Conservation (phyloP, 306 rosid species). For the Psophocarpus tetragonolobus region DNA sequence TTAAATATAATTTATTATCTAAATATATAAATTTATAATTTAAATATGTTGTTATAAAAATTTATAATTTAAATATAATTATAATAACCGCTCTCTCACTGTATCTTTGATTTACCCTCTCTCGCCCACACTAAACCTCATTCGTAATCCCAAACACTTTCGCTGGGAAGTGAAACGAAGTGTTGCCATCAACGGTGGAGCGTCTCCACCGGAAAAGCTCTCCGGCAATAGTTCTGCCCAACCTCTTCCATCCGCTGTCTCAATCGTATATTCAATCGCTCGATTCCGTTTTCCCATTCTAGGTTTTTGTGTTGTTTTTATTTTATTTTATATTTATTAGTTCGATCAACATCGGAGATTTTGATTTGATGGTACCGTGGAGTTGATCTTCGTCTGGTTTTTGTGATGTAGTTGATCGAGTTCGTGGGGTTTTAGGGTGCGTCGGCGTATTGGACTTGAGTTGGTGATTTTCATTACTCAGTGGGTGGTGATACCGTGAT, state of each 20-base stretch:
- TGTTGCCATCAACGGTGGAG: conserved; percentile 42
- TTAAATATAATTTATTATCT: too few species aligned
- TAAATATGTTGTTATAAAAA: too few species aligned
- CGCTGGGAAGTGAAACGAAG: not conserved
- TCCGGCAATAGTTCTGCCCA: conserved; percentile 35
- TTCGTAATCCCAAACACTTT: conserved; percentile 16
- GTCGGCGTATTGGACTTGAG: not conserved
- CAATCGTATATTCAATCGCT: conserved; percentile 35
- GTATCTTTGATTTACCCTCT: conserved; percentile 16
- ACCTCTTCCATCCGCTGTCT: not conserved
- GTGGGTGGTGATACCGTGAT: conserved; percentile 9
- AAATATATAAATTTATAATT: too few species aligned
- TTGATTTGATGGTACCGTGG: not conserved
- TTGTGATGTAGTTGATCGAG: conserved; percentile 21
- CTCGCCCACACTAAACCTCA: conserved; percentile 18
- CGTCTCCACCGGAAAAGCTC: conserved; percentile 35
- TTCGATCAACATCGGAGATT: not conserved
- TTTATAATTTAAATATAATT: too few species aligned
- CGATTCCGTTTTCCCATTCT: conserved; percentile 28
- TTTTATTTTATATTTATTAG: not conserved
- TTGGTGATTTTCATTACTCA: conserved; percentile 16
- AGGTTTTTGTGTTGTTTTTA: conserved; percentile 6
- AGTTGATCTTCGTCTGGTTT: not conserved
- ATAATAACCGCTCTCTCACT: too few species aligned
- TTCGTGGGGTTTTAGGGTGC: conserved; percentile 18